Percentiles rank a stretch among this genome's conserved stretches.
Conservation (phyloP, 2,329 filamentous ascomycete genomes). For the Xenosphaeropsis pyriputrescens region DNA sequence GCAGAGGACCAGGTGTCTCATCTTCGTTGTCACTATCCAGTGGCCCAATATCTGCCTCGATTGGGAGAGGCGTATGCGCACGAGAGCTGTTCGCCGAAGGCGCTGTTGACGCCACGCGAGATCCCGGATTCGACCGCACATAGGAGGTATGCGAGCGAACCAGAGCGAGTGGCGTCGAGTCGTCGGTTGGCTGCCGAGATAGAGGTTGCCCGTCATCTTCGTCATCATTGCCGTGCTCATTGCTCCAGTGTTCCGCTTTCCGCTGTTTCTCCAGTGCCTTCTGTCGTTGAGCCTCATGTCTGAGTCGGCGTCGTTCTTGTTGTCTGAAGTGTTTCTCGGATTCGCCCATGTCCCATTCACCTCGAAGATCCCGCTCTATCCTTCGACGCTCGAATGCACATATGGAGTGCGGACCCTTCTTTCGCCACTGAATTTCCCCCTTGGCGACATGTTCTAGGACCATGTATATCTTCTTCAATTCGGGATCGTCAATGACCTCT, state of each 20-base stretch:
- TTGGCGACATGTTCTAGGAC: slow-evolving; percentile 90
- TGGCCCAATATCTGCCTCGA: slow-evolving; percentile 20
- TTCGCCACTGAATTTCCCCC: slow-evolving; percentile 89
- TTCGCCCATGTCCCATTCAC: slow-evolving; percentile 40
- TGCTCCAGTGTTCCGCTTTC: slow-evolving; percentile 62
- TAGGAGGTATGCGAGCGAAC: slow-evolving; percentile 7
- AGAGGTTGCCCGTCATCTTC: slow-evolving; percentile 13
- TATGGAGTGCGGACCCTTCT: slow-evolving; percentile 72
- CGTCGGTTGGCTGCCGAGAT: slow-evolving; percentile 12
- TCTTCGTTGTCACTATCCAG: slow-evolving; percentile 34
- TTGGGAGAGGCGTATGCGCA: slow-evolving; percentile 18
- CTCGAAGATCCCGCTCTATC: slow-evolving; percentile 56
- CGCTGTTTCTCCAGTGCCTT: slow-evolving; percentile 24
- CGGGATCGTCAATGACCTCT: slow-evolving; percentile 95
- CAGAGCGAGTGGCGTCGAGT: slow-evolving; percentile 10
- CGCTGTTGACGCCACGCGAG: slow-evolving; percentile 12
- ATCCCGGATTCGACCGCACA: slow-evolving; percentile 14
- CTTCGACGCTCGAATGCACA: slow-evolving; percentile 70
- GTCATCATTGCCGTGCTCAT: slow-evolving; percentile 58
- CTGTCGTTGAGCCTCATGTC: slow-evolving; percentile 40
- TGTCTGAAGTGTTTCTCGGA: slow-evolving; percentile 42
- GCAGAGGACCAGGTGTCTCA: slow-evolving; percentile 35
- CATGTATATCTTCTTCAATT: slow-evolving; percentile 95
- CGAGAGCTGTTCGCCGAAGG: slow-evolving; percentile 15
- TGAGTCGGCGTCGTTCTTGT: slow-evolving; percentile 40